phyloP scores from a whole-genome alignment of 139 green algal species.

The Chlamydomonas applanata region DNA sequence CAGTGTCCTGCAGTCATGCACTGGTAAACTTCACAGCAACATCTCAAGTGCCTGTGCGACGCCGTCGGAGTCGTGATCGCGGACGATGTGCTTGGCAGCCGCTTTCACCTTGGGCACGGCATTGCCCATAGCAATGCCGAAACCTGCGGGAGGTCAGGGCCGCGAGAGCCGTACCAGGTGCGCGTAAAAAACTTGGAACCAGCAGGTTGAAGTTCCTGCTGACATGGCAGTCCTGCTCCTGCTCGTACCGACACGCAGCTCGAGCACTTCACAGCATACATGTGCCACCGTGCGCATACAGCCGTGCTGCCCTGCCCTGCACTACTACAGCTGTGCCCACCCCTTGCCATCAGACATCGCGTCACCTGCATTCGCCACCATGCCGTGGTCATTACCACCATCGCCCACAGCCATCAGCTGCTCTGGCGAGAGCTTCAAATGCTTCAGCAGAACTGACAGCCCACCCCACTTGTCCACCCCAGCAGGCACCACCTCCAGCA shows the following conservation, averaged over 20 bases:
- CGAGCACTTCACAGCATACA: no score
- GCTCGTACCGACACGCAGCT: neutral
- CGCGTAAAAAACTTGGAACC: no score
- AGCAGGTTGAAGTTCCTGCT: neutral
- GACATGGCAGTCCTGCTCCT: no score
- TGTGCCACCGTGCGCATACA: no score
- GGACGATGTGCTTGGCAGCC: slow-evolving; percentile 60
- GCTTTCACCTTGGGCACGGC: slow-evolving; percentile 69
- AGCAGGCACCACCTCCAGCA: slow-evolving; percentile 91
- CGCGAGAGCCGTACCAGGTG: no score
- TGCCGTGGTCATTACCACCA: slow-evolving; percentile 86
- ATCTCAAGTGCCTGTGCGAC: slow-evolving; percentile 88
- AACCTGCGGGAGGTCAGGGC: slow-evolving; percentile 49
- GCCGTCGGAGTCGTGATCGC: slow-evolving; percentile 82
- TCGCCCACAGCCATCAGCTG: slow-evolving; percentile 89
- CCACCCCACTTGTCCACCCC: slow-evolving; percentile 87
- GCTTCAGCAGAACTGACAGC: slow-evolving; percentile 48
- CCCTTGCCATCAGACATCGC: neutral
- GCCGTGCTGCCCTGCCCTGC: no score
- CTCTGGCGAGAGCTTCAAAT: slow-evolving; percentile 39
- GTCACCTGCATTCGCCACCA: slow-evolving; percentile 56
- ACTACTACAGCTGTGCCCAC: no score
- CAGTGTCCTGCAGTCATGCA: no score
- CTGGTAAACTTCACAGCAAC: no score
- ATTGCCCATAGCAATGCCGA: slow-evolving; percentile 96